Evolutionary conservation across 75 land plant species (phyloP).

Genomic region (Pseudotsuga menziesii): DNA sequence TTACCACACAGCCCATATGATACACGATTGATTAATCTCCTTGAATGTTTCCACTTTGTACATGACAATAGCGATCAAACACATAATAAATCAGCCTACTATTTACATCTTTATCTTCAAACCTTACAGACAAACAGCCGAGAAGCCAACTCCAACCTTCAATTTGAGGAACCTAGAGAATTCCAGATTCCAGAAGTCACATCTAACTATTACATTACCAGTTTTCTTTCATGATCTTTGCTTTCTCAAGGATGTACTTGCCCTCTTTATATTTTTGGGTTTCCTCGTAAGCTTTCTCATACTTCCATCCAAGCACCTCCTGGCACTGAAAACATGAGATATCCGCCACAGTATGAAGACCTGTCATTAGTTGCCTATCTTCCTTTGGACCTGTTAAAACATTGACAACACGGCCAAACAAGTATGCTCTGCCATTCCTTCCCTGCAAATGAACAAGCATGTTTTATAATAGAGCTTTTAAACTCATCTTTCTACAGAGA

Average conservation of each 20-base stretch:
- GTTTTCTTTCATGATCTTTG: slow-evolving; percentile 28
- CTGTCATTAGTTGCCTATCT: slow-evolving; percentile 29
- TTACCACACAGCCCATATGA: slow-evolving; percentile 3
- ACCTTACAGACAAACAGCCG: background rate
- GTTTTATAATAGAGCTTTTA: background rate
- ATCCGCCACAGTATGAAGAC: slow-evolving; percentile 30
- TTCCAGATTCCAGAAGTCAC: background rate
- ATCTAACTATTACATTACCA: slow-evolving; percentile 13
- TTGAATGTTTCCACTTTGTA: slow-evolving; percentile 1
- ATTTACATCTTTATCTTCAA: background rate
- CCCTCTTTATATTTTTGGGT: slow-evolving; percentile 33
- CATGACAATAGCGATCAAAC: background rate
- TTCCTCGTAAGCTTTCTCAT: slow-evolving; percentile 27
- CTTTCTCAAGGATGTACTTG: slow-evolving; percentile 27
- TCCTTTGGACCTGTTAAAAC: slow-evolving; percentile 15
- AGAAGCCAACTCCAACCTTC: slow-evolving; percentile 8
- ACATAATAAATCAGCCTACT: slow-evolving; percentile 7
- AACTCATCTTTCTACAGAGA: background rate
- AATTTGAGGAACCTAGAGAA: background rate
- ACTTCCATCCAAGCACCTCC: slow-evolving; percentile 30
- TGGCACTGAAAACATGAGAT: slow-evolving; percentile 16
- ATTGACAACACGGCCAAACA: slow-evolving; percentile 18
- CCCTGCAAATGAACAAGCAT: slow-evolving; percentile 15
- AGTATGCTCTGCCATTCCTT: slow-evolving; percentile 29
- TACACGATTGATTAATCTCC: background rate